phyloP scores from a whole-genome alignment of 768 basidiomycete species.

The Boletus pseudopeckii region DNA sequence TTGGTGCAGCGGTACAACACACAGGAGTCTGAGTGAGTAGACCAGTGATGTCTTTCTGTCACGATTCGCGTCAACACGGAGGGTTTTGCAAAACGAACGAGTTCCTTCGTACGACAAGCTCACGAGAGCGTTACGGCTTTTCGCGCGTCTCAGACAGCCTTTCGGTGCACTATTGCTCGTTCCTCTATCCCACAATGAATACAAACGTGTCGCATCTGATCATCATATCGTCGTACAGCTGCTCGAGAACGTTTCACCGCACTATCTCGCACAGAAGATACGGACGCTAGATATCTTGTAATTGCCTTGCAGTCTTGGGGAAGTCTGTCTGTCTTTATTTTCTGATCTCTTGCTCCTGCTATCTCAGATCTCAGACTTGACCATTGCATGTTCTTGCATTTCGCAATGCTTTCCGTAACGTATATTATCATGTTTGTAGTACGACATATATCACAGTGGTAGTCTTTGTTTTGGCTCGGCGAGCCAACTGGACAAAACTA shows the following conservation, averaged over 20 bases:
- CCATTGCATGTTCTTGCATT: background rate
- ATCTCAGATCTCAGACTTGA: background rate
- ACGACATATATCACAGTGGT: too few relatives aligned
- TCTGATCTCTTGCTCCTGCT: too few relatives aligned
- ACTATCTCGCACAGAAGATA: background rate
- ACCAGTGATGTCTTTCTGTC: too few relatives aligned
- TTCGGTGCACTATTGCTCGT: slow-evolving; percentile 8
- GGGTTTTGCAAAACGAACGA: too few relatives aligned
- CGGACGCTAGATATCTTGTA: background rate
- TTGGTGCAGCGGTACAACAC: too few relatives aligned
- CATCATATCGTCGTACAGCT: background rate
- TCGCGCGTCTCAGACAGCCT: background rate
- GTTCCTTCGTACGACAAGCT: background rate
- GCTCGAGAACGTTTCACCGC: background rate
- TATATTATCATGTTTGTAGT: too few relatives aligned
- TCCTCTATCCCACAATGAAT: background rate
- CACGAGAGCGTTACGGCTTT: background rate
- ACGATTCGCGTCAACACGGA: too few relatives aligned
- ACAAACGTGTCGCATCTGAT: too few relatives aligned
- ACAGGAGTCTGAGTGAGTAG: too few relatives aligned
- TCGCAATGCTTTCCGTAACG: background rate
- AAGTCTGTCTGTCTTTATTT: background rate
- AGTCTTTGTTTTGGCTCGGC: too few relatives aligned
- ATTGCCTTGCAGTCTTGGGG: background rate
- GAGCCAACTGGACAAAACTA: too few relatives aligned